phyloP scores from a whole-genome alignment of 345 rosid genomes.

The Capsella bursapastoris region DNA sequence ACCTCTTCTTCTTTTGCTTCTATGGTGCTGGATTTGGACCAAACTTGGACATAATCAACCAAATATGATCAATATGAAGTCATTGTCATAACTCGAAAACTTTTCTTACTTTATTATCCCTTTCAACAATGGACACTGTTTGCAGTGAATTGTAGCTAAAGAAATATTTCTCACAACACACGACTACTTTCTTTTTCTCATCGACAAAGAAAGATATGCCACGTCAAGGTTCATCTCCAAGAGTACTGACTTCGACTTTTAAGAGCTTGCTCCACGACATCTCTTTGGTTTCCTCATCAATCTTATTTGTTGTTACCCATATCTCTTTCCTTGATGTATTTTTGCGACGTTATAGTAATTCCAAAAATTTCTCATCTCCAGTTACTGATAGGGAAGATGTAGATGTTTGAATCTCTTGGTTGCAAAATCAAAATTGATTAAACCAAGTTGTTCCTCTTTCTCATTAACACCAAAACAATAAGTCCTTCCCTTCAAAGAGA shows the following conservation, averaged over 20 bases:
- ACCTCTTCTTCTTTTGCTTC: too few relatives aligned
- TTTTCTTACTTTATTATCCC: too few relatives aligned
- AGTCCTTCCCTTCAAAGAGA: not conserved
- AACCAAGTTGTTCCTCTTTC: not conserved
- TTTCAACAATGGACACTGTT: not conserved
- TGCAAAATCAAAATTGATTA: not conserved
- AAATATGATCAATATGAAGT: not conserved
- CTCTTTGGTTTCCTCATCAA: not conserved
- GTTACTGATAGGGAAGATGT: not conserved
- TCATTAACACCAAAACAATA: not conserved
- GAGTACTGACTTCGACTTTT: not conserved
- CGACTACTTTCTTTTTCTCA: not conserved
- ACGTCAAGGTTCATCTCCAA: too few relatives aligned
- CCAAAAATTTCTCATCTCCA: not conserved
- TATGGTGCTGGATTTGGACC: too few relatives aligned
- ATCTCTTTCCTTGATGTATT: not conserved
- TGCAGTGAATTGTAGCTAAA: too few relatives aligned
- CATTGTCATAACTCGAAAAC: not conserved
- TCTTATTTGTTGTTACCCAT: not conserved
- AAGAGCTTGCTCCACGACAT: not conserved
- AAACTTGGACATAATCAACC: not conserved
- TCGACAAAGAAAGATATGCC: not conserved
- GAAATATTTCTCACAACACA: not conserved
- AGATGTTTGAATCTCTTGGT: not conserved
- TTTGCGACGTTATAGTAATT: not conserved